Percentiles rank a stretch among this genome's conserved stretches.
Conservation (phyloP, 495 filamentous ascomycete species). For the Rostrohypoxylon terebratum region DNA sequence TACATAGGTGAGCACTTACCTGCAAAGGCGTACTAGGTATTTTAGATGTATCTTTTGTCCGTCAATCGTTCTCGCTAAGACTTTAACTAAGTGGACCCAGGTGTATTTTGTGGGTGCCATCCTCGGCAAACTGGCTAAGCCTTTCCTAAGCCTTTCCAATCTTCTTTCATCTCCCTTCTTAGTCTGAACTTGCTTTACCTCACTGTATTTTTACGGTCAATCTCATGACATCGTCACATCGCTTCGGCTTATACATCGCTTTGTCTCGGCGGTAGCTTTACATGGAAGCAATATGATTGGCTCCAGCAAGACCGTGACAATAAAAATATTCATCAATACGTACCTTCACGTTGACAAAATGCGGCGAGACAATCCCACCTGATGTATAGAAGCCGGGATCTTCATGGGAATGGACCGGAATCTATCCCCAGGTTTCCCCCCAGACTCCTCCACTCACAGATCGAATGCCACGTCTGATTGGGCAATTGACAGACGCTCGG, state of each 20-base stretch:
- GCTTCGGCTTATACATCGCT: neutral
- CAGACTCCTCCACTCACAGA: slow-evolving; percentile 16
- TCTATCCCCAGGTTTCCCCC: slow-evolving; percentile 13
- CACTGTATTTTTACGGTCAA: slow-evolving; percentile 14
- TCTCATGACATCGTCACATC: slow-evolving; percentile 23
- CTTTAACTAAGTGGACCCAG: slow-evolving; percentile 4
- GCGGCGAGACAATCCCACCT: slow-evolving; percentile 31
- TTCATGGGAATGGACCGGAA: slow-evolving; percentile 23
- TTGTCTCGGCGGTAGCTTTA: slow-evolving; percentile 1
- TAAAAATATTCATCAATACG: slow-evolving; percentile 11
- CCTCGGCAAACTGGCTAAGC: slow-evolving; percentile 28
- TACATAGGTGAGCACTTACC: neutral
- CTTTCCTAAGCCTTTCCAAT: neutral
- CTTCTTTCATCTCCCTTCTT: too few species aligned
- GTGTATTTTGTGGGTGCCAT: slow-evolving; percentile 18
- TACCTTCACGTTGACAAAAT: slow-evolving; percentile 11
- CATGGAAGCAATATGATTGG: slow-evolving; percentile 7
- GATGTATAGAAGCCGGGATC: slow-evolving; percentile 17
- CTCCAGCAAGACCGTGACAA: slow-evolving; percentile 17
- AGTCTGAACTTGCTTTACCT: neutral
- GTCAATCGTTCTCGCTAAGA: neutral
- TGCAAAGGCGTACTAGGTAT: neutral
- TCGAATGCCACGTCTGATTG: slow-evolving; percentile 15
- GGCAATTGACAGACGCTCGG: slow-evolving; percentile 11
- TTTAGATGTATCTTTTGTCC: neutral